Evolutionary conservation across 352 stramenopile species (phyloP), one percentile per base, ranked within the genome.

Genomic region (Aphanomyces cochlioides): DNA sequence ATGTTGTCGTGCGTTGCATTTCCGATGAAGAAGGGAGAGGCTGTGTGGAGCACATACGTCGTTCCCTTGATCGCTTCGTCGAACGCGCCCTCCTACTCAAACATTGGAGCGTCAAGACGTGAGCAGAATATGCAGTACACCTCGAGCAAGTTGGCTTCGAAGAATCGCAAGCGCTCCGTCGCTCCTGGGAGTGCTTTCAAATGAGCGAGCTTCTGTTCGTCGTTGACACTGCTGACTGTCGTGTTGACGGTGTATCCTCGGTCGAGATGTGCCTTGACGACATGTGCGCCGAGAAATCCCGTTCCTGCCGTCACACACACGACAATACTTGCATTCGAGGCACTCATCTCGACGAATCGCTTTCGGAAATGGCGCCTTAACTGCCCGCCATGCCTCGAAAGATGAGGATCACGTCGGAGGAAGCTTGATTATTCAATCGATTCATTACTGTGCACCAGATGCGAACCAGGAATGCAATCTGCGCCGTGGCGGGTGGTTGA

Each of bases 51-150:
- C 5, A 79, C 63, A 19, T 57, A 39, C 5, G 19, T 17, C 57
- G 73, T 79, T 8, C 71, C 75, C 3, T 65, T 64, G 48, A 77
- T 57, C 7, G 63, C 75, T 13, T 77, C 72, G 34, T 76, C 71
- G 56, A 75, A 80, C 21, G 45, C 47, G 13, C 66, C 75, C 28
- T 64, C 21, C 21, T 73, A 34, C 19, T 19, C 28, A 7, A 67
- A 17, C 6, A 37, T 56, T 8, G 50, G 12, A n/a, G 15, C 6
- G 17, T 19, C 41, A 56, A 13, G 47, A 57, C 54, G 19, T 21
- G 3, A 57, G 4, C 28, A n/a, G 10, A n/a, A 0, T n/a, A n/a
- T n/a, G 17, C 10, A 50, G 1, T 43, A 2, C 41, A 67, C 60
- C 37, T 56, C 10, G 4, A 78, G 47, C 39, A 80, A 54, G 47